These are phyloP conservation scores for Beta macrorhiza DNA, from an alignment of 179 eudicot genomes.

Conservation along the genomic window DNA sequence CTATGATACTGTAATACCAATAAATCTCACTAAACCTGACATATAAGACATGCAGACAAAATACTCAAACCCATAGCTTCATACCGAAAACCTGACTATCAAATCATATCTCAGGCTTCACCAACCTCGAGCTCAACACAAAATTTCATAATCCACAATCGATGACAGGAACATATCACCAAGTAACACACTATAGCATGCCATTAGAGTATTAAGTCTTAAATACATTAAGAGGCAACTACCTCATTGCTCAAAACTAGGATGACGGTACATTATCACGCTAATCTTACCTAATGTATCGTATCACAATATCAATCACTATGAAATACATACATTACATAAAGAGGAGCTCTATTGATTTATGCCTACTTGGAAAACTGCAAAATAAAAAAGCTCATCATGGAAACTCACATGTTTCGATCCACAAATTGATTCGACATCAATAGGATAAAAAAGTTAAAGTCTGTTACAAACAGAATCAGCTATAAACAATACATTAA, in stretches of 20 bases:
- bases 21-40: neutral
- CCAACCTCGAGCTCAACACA: neutral
- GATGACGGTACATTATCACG: neutral
- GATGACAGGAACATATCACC: neutral
- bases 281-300: neutral
- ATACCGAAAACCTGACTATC: neutral
- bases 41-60: neutral
- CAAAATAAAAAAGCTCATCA: neutral
- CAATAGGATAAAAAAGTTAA: neutral
- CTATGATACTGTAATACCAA: neutral
- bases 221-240: neutral
- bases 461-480: neutral
- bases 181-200: neutral
- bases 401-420: conserved; percentile 6
- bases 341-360: neutral
- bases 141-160: neutral
- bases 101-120: neutral
- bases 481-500: neutral
- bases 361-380: neutral
- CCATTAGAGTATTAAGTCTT: neutral
- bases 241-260: neutral
- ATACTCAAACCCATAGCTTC: neutral
- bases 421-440: neutral
- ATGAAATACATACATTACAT: neutral
- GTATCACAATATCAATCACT: neutral